phyloP scores from a whole-genome alignment of 2,329 filamentous ascomycete genomes.

The Penicillium sp. region DNA sequence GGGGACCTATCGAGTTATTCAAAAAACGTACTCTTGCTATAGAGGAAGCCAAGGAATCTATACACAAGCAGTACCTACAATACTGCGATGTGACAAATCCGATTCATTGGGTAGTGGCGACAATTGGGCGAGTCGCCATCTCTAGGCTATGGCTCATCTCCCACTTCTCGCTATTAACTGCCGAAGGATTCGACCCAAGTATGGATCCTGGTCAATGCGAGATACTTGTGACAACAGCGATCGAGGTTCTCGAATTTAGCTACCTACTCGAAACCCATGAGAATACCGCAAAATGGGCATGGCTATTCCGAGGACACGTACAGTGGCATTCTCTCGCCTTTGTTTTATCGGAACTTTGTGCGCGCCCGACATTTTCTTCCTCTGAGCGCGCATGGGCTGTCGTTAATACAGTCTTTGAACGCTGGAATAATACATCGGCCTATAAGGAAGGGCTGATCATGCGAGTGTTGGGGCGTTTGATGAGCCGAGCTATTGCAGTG shows the following conservation, averaged over 20 bases:
- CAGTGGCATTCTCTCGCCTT: constrained; percentile 65
- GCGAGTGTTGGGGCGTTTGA: constrained; percentile 1
- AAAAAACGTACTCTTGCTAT: neutral
- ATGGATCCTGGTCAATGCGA: constrained; percentile 1
- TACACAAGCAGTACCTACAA: neutral
- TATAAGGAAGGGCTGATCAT: neutral
- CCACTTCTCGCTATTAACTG: constrained; percentile 3
- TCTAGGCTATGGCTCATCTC: constrained; percentile 1
- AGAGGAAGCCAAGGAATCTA: neutral
- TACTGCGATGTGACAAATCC: constrained; percentile 1
- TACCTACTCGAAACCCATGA: constrained; percentile 65
- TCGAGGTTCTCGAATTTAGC: constrained; percentile 71
- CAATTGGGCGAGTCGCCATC: neutral
- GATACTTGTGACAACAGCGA: constrained; percentile 50
- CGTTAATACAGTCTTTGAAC: constrained; percentile 45
- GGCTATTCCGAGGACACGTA: constrained; percentile 62
- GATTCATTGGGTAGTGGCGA: constrained; percentile 4
- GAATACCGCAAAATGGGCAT: constrained; percentile 60
- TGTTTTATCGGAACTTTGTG: constrained; percentile 59
- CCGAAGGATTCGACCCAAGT: neutral
- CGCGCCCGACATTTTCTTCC: constrained; percentile 54
- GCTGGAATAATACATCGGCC: constrained; percentile 15
- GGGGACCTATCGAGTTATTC: neutral
- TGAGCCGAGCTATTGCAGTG: neutral
- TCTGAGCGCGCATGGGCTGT: constrained; percentile 60